Evolutionary conservation across 345 rosid species (phyloP).

Genomic region (Eucalyptus tenuipes): DNA sequence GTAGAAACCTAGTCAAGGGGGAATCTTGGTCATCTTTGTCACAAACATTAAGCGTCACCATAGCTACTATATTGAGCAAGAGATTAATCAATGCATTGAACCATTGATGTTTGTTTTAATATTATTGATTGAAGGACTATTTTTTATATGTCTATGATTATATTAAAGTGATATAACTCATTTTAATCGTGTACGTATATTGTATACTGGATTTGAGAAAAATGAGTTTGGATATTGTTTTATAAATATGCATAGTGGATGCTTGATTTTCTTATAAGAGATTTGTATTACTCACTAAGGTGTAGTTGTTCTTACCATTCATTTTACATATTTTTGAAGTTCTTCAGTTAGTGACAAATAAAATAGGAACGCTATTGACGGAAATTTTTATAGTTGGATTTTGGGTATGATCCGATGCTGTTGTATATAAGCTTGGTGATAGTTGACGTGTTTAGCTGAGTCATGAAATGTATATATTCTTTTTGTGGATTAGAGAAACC

Average conservation of each 20-base stretch:
- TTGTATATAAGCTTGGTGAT: background rate
- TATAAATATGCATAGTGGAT: background rate
- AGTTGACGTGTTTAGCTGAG: background rate
- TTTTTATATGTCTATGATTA: background rate
- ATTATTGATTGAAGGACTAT: background rate
- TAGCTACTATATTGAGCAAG: background rate
- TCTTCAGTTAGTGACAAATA: background rate
- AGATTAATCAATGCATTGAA: background rate
- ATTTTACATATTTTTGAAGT: background rate
- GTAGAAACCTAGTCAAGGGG: background rate
- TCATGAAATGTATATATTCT: too few relatives aligned
- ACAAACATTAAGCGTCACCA: background rate
- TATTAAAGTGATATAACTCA: background rate
- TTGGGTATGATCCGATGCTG: fast-evolving
- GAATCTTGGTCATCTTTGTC: background rate
- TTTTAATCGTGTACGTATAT: fast-evolving
- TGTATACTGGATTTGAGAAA: background rate
- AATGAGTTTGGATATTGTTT: background rate
- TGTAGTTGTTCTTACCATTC: background rate
- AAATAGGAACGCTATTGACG: background rate
- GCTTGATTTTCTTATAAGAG: background rate
- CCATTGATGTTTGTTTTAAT: background rate
- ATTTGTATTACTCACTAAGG: background rate
- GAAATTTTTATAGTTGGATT: background rate
- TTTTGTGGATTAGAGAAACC: background rate